Evolutionary conservation across 805 yeast genomes (phyloP), one percentile per base, ranked within the genome.

Genomic region (Cyberlindnera mrakii): DNA sequence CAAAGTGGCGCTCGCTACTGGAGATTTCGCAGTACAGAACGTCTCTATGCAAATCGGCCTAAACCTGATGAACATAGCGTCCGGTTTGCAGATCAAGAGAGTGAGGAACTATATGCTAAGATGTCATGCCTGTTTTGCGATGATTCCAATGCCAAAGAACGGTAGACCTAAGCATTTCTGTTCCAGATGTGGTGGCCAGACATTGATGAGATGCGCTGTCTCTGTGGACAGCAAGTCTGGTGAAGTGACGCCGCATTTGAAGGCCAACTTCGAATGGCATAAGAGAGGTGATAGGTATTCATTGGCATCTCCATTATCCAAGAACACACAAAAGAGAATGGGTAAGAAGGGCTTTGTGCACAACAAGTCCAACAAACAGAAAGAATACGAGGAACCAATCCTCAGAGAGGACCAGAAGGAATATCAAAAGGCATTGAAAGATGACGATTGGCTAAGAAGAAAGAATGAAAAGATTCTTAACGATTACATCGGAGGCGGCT

Each of bases 11-110:
- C 66, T 93, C 39, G 82, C 96, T 0, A 85, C 97, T 0, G 96
- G 96, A 23, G 99, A 93, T 77, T 93, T 91, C 67, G 98, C 99
- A 2, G 87, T 91, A 57, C 99, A 93, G 64, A 93, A 93, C 64
- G 96, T 90, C 14, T 77, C 96, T 1, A 72, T 93, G 67, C 98
- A 91, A 63, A 74, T 93, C 54, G 96, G 96, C 5, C 64, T 93
- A 45, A 84, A 86, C 51, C 70, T 91, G 52, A 83, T 93, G 80
- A 90, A 90, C 63, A 71, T 85, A 19, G 74, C 78, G 67, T 78
- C 90, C 1, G 99, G 99, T 17, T 69, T 81, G 49, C 88, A 82
- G 55, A 90, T 93, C 64, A 83, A 78, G 52, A 78, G 86, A 60
- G 84, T 93, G 30, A 76, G 95, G 61, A 87, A 84, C 67, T 90